Base-by-base conservation (phyloP, 2,329 filamentous ascomycete species). In the Verticillium klebahnii region DNA sequence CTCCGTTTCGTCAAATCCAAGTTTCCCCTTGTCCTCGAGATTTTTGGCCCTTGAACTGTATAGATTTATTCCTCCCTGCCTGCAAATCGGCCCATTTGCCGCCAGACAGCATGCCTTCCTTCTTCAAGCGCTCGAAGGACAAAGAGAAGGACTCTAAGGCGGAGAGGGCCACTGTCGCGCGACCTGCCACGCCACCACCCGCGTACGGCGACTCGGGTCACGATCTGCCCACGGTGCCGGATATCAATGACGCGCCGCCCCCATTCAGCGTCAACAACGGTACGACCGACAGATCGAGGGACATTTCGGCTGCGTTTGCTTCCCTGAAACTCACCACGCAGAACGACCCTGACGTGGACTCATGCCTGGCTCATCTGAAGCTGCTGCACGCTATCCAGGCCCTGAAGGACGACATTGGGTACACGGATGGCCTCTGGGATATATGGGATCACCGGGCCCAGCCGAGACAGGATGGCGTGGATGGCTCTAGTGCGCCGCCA, bases 301-400 rank as follows among this genome's bases (percentile, higher is more conserved):
- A 73, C 66, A 87, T 67, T 17, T 63, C 65, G 8, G 63, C 66
- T 31, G 73, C 77, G 31, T 79, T 80, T 65, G 67, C 73, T 23
- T 70, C 75, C 52, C 73, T 81, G 14, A 66, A 69, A 0, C 65
- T 84, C 17, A 66, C 71, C 8, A 59, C 69, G 0, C 59, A 66
- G 17, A 60, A 63, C 3, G 19, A 52, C 45, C 81, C 85, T 1
- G 76, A 78, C 1, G 72, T 72, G 5, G 81, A 88, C 63, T 81
- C 86, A 52, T 91, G 89, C 65, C 82, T 91, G 25, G 88, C 85
- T 1, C 91, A 95, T 71, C 80, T 94, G 32, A 92, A 91, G 71
- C 78, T 94, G 0, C 79, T 94, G 1, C 84, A 86, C 59, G 84
- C 87, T 11, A 82, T 94, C 61, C 84, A 90, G 66, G 80, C 80